Conservation (phyloP, 805 yeast genomes). For the Starmerella cellae region DNA sequence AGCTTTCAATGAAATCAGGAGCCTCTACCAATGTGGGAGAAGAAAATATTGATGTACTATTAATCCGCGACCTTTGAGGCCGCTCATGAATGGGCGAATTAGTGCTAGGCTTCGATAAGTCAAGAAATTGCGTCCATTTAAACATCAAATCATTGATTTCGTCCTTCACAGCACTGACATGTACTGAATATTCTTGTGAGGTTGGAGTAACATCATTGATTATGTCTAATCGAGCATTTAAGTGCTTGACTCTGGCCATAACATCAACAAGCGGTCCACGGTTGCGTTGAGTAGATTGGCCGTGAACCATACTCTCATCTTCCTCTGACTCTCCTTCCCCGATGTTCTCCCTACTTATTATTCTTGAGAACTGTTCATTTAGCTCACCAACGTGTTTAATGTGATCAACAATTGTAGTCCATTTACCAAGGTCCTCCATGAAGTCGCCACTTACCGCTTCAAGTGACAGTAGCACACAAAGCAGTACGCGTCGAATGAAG, state of each 20-base stretch:
- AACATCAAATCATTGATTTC: constrained; percentile 12
- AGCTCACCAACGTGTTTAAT: constrained; percentile 9
- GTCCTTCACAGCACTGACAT: constrained; percentile 5
- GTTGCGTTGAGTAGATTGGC: not conserved
- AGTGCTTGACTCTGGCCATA: constrained; percentile 14
- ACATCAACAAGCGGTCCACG: constrained; percentile 1
- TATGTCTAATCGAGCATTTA: constrained; percentile 19
- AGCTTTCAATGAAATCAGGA: constrained; percentile 2
- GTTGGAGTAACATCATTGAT: constrained; percentile 7
- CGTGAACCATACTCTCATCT: not conserved
- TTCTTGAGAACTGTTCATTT: constrained; percentile 12
- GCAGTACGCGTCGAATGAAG: constrained; percentile 31
- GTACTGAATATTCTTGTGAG: constrained; percentile 5
- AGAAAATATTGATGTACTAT: not conserved
- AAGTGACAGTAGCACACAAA: constrained; percentile 34
- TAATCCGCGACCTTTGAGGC: too few relatives aligned
- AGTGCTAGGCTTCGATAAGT: too few relatives aligned
- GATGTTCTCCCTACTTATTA: constrained; percentile 14
- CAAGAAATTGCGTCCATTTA: not conserved
- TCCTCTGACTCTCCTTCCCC: not conserved
- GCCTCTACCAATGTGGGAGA: constrained; percentile 11
- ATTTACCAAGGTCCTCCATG: constrained; percentile 17
- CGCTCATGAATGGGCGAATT: too few relatives aligned
- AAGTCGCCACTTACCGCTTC: constrained; percentile 7
- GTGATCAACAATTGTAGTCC: constrained; percentile 23